Evolutionary conservation across 2,329 filamentous ascomycete species (phyloP).

Genomic region (Didymosphaeria variabile): DNA sequence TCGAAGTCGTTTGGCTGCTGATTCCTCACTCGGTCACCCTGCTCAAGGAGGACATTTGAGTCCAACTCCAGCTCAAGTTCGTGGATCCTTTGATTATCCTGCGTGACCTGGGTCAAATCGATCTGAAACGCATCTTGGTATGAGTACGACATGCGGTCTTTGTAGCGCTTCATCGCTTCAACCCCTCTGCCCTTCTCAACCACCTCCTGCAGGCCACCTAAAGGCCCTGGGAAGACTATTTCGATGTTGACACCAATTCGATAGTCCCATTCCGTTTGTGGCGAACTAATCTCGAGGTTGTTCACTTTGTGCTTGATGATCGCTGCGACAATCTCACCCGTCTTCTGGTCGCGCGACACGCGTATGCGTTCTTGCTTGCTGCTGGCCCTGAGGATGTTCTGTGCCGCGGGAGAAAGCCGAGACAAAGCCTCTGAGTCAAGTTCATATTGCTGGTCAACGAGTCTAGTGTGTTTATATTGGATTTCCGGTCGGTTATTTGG

Average conservation of each 20-base stretch:
- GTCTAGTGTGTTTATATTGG: constrained; percentile 81
- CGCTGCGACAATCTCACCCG: constrained; percentile 73
- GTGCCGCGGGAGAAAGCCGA: constrained; percentile 58
- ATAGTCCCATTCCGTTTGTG: constrained; percentile 81
- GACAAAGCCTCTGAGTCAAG: constrained; percentile 61
- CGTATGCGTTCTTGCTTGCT: constrained; percentile 40
- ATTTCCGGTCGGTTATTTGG: constrained; percentile 66
- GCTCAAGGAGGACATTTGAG: constrained; percentile 69
- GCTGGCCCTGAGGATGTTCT: constrained; percentile 63
- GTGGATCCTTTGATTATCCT: constrained; percentile 70
- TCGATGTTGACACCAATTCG: constrained; percentile 95
- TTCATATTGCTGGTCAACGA: constrained; percentile 81
- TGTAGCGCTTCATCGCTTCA: constrained; percentile 69
- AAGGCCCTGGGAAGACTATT: constrained; percentile 77
- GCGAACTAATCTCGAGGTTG: constrained; percentile 88
- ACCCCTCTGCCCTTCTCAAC: constrained; percentile 53
- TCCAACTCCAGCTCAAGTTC: constrained; percentile 83
- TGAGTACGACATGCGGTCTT: constrained; percentile 90
- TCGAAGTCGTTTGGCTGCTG: constrained; percentile 61
- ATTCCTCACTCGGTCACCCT: constrained; percentile 67
- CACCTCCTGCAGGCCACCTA: constrained; percentile 61
- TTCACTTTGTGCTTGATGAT: constrained; percentile 92
- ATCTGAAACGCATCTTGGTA: constrained; percentile 84
- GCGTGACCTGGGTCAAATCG: constrained; percentile 88
- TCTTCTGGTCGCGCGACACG: constrained; percentile 79